phyloP scores from a whole-genome alignment of 2,329 filamentous ascomycete species.

The Diaporthe citriasiana region DNA sequence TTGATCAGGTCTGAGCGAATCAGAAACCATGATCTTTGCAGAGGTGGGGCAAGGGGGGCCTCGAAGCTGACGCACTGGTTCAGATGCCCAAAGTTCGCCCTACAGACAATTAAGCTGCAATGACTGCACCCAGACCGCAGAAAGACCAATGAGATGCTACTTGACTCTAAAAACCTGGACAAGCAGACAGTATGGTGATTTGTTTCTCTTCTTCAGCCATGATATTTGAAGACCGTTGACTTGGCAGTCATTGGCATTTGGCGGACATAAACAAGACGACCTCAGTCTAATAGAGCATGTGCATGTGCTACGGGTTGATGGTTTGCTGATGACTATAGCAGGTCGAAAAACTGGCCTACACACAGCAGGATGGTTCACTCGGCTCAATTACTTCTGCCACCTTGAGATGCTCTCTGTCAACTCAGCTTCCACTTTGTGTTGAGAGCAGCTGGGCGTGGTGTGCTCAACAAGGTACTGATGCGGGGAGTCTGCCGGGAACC shows the following conservation, averaged over 20 bases:
- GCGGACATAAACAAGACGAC: neutral
- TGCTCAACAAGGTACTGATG: neutral
- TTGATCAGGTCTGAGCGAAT: neutral
- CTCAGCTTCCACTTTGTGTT: neutral
- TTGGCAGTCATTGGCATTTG: neutral
- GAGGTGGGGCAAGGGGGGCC: constrained; percentile 9
- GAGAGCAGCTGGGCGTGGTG: neutral
- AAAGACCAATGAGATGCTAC: neutral
- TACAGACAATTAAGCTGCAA: neutral
- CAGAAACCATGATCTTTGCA: neutral
- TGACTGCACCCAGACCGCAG: neutral
- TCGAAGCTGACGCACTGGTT: neutral
- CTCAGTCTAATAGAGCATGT: neutral
- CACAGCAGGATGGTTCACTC: neutral
- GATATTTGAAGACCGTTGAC: neutral
- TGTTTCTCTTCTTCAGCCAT: neutral
- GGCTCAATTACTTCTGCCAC: neutral
- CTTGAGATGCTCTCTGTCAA: neutral
- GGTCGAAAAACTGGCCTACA: neutral
- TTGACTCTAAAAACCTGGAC: neutral
- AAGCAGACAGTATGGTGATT: neutral
- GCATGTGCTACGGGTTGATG: neutral
- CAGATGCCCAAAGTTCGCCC: neutral
- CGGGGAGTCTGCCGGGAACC: neutral
- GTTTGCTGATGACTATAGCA: neutral